A percentile compares a stretch with the other conserved stretches of the same genome.
These are phyloP conservation scores for Tolypocladium guangdongense DNA, from an alignment of 2,329 filamentous ascomycete genomes.

Conservation along the genomic window DNA sequence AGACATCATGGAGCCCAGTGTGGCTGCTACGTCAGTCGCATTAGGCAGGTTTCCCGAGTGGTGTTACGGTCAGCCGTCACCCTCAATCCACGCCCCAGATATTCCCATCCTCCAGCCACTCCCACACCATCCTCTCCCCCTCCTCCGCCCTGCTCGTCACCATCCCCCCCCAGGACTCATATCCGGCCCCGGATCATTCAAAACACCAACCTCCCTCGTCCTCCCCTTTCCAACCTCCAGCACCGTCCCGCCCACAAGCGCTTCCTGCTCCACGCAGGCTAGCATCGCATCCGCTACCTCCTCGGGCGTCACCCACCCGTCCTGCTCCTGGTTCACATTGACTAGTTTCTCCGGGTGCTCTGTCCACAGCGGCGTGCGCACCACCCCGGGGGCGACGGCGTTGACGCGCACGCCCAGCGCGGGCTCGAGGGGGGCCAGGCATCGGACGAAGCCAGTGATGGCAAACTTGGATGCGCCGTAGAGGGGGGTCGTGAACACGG, in stretches of 20 bases:
- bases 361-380: conserved; percentile 33
- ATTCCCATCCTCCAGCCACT: conserved; percentile 12
- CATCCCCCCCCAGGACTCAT: conserved; percentile 14
- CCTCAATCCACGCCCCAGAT: conserved; percentile 11
- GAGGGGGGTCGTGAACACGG: conserved; percentile 22
- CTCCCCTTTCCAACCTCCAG: conserved; percentile 25
- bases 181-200: conserved; percentile 29
- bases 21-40: no score
- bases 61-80: no score
- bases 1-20: no score
- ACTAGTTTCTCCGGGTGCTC: conserved; percentile 32
- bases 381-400: conserved; percentile 32
- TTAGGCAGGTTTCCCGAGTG: no score
- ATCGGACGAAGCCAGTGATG: conserved; percentile 28
- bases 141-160: conserved; percentile 15
- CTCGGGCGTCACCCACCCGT: conserved; percentile 29
- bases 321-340: conserved; percentile 20
- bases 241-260: conserved; percentile 26
- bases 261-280: conserved; percentile 20
- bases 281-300: conserved; percentile 35
- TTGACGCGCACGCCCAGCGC: conserved; percentile 25
- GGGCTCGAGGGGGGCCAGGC: conserved; percentile 24
- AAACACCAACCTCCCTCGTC: conserved; percentile 19
- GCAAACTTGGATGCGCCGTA: conserved; percentile 29
- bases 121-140: conserved; percentile 15